Evolutionary conservation across 2,329 filamentous ascomycete genomes (phyloP).

Genomic region (Scortechinia acanthostroma): DNA sequence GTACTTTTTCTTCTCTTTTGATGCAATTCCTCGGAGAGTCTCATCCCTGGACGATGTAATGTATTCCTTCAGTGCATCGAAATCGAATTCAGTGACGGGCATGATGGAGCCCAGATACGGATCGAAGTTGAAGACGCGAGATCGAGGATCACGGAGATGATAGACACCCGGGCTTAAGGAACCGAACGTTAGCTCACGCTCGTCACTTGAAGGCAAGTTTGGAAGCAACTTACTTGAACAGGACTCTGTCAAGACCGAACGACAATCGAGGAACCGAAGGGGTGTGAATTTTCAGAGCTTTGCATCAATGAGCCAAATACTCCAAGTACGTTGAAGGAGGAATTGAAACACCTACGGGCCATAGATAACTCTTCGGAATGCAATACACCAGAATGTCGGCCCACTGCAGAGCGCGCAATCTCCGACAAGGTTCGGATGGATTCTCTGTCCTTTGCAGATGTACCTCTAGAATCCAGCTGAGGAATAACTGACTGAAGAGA

Average conservation of each 20-base stretch:
- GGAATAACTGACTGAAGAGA: no score
- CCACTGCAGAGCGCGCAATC: no score
- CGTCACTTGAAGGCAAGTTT: not conserved
- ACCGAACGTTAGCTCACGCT: not conserved
- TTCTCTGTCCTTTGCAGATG: no score
- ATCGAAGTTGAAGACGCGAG: slow-evolving; percentile 91
- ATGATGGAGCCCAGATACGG: slow-evolving; percentile 89
- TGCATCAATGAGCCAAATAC: not conserved
- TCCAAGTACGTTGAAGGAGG: no score
- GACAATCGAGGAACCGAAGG: slow-evolving; percentile 43
- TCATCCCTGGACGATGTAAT: slow-evolving; percentile 84
- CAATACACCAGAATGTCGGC: no score
- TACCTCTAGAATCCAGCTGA: no score
- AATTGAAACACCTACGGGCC: no score
- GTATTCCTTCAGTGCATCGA: slow-evolving; percentile 76
- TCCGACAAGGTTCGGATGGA: no score
- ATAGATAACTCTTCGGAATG: no score
- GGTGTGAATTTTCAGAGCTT: not conserved
- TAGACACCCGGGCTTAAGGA: slow-evolving; percentile 72
- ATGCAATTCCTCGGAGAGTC: slow-evolving; percentile 63
- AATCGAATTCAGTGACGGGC: slow-evolving; percentile 89
- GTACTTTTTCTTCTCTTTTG: slow-evolving; percentile 67
- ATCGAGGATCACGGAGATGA: slow-evolving; percentile 79
- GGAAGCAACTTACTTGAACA: slow-evolving; percentile 66
- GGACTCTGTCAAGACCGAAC: slow-evolving; percentile 76